phyloP scores from a whole-genome alignment of 352 stramenopile genomes.

The Globisporangium polare region DNA sequence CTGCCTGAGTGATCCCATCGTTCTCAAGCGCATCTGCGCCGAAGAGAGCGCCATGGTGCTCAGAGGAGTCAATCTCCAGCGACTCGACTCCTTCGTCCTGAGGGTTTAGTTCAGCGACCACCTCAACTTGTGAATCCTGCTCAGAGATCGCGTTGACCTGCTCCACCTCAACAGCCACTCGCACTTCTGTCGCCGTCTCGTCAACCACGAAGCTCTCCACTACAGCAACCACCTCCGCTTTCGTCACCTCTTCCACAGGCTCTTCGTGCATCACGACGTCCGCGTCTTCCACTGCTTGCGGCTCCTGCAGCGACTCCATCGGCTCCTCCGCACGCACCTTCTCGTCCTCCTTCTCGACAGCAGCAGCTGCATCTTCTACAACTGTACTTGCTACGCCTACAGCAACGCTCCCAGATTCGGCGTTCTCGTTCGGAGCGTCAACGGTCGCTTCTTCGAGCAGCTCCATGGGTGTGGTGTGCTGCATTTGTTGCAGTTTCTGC shows the following conservation, averaged over 20 bases:
- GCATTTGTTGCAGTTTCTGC: background rate
- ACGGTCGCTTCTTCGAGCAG: conserved; percentile 6
- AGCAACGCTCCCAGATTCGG: background rate
- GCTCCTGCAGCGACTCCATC: background rate
- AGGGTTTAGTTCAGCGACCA: too few species aligned
- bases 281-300: background rate
- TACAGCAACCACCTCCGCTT: background rate
- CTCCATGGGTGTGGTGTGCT: background rate
- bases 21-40: background rate
- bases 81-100: background rate
- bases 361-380: background rate
- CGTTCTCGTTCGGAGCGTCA: conserved; percentile 1
- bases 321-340: background rate
- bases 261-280: background rate
- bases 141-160: background rate
- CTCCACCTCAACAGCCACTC: background rate
- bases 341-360: background rate
- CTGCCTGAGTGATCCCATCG: background rate
- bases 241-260: background rate
- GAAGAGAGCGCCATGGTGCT: background rate
- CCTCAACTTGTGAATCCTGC: background rate
- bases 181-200: background rate
- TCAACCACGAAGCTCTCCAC: background rate
- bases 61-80: background rate
- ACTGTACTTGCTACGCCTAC: too few species aligned